Evolutionary conservation across 2,329 filamentous ascomycete genomes (phyloP).

Genomic region (Alternaria solani): DNA sequence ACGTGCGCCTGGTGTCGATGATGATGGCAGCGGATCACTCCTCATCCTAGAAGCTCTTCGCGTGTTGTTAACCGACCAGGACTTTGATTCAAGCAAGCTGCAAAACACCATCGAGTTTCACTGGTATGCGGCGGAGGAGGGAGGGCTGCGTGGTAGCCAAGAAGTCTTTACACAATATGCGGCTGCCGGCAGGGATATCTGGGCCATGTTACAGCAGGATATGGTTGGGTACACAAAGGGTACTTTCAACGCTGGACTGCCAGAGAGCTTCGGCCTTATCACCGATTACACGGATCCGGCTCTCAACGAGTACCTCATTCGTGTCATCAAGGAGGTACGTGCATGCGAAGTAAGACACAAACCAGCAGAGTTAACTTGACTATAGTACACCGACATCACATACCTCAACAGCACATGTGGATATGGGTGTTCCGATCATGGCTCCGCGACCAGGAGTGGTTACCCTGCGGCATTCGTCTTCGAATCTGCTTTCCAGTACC

Average conservation of each 20-base stretch:
- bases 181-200: constrained; percentile 75
- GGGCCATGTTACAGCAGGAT: constrained; percentile 97
- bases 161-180: constrained; percentile 85
- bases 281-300: constrained; percentile 84
- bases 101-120: constrained; percentile 93
- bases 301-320: constrained; percentile 87
- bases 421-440: constrained; percentile 81
- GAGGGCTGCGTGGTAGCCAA: constrained; percentile 83
- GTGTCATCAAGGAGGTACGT: constrained; percentile 66
- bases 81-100: constrained; percentile 56
- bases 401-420: constrained; percentile 87
- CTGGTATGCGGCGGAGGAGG: constrained; percentile 92
- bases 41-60: constrained; percentile 91
- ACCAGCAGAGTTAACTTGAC: neutral
- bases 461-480: constrained; percentile 79
- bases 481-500: constrained; percentile 69
- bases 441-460: constrained; percentile 73
- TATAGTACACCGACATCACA: constrained; percentile 82
- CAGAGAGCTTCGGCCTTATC: constrained; percentile 87
- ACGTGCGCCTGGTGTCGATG: constrained; percentile 83
- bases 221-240: constrained; percentile 81
- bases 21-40: constrained; percentile 88
- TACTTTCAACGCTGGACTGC: constrained; percentile 51
- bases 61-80: constrained; percentile 73
- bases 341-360: neutral